Percentiles rank a stretch among this genome's conserved stretches.
phyloP scores from a whole-genome alignment of 768 basidiomycete genomes.

The Hortiboletus flavorubellus region DNA sequence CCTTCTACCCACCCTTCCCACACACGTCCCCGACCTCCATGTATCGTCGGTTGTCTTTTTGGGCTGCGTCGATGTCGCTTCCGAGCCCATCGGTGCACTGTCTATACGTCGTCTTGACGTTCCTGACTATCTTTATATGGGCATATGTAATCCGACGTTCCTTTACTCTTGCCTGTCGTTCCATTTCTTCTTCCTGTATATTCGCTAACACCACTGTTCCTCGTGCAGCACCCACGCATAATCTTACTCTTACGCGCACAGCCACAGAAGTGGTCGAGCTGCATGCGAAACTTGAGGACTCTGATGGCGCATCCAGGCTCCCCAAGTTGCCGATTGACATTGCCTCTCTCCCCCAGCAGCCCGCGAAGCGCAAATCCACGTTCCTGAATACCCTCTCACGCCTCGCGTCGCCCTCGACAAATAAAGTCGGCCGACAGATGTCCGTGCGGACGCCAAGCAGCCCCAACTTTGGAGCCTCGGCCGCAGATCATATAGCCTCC shows the following conservation, averaged over 20 bases:
- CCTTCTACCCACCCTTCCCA: constrained; percentile 24
- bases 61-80: constrained; percentile 21
- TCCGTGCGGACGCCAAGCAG: constrained; percentile 33
- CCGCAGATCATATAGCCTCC: constrained; percentile 37
- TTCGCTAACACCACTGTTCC: constrained; percentile 30
- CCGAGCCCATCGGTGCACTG: constrained; percentile 27
- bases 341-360: constrained; percentile 46
- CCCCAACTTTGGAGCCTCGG: constrained; percentile 33
- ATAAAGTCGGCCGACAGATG: constrained; percentile 45
- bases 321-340: constrained; percentile 63
- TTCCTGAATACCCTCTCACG: constrained; percentile 86
- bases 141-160: constrained; percentile 12
- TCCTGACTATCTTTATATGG: constrained; percentile 14
- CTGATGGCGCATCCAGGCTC: constrained; percentile 52
- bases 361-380: constrained; percentile 71
- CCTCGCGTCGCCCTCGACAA: constrained; percentile 67
- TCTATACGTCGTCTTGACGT: constrained; percentile 14
- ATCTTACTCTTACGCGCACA: constrained; percentile 80
- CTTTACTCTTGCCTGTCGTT: constrained; percentile 16
- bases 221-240: constrained; percentile 76
- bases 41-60: constrained; percentile 19
- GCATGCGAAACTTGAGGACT: constrained; percentile 74
- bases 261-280: constrained; percentile 76
- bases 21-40: constrained; percentile 15
- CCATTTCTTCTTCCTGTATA: constrained; percentile 12